Conservation (phyloP, 2,329 filamentous ascomycete genomes). For the Penicillium sp. region DNA sequence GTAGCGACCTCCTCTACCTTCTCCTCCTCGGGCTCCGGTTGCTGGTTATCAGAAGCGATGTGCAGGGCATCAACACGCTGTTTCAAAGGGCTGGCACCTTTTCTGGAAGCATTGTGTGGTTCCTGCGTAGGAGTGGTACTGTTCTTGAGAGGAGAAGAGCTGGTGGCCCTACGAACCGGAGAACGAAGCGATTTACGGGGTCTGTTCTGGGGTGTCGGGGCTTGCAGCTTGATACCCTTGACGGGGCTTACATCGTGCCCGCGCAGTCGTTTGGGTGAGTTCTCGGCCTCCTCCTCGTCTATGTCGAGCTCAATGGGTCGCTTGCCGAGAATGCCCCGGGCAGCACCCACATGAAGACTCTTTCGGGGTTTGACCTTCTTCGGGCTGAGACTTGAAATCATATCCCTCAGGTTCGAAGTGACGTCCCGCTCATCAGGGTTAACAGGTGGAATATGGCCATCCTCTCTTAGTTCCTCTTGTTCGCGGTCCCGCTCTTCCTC, state of each 20-base stretch:
- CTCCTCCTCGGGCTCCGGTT: constrained; percentile 37
- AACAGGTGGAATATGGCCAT: constrained; percentile 42
- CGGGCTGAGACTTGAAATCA: constrained; percentile 72
- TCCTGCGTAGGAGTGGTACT: constrained; percentile 51
- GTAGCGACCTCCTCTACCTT: constrained; percentile 44
- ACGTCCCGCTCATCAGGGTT: constrained; percentile 56
- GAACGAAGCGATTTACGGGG: constrained; percentile 54
- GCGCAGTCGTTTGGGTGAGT: constrained; percentile 60
- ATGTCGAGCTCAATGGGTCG: constrained; percentile 66
- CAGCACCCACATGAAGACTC: constrained; percentile 70
- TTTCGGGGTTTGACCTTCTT: constrained; percentile 67
- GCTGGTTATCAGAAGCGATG: constrained; percentile 32
- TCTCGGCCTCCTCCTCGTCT: constrained; percentile 56
- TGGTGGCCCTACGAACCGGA: constrained; percentile 41
- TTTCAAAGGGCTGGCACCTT: constrained; percentile 31
- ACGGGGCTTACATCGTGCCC: constrained; percentile 69
- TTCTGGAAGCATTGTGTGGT: constrained; percentile 40
- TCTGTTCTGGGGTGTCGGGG: constrained; percentile 63
- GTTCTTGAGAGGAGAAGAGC: constrained; percentile 32
- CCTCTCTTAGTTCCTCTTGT: constrained; percentile 59
- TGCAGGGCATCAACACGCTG: constrained; percentile 18
- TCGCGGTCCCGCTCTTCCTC: constrained; percentile 60
- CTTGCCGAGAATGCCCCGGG: constrained; percentile 68
- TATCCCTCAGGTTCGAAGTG: constrained; percentile 65
- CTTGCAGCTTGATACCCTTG: constrained; percentile 66